Evolutionary conservation across 2,329 filamentous ascomycete genomes (phyloP).

Genomic region (Pestalotiopsis sp.): DNA sequence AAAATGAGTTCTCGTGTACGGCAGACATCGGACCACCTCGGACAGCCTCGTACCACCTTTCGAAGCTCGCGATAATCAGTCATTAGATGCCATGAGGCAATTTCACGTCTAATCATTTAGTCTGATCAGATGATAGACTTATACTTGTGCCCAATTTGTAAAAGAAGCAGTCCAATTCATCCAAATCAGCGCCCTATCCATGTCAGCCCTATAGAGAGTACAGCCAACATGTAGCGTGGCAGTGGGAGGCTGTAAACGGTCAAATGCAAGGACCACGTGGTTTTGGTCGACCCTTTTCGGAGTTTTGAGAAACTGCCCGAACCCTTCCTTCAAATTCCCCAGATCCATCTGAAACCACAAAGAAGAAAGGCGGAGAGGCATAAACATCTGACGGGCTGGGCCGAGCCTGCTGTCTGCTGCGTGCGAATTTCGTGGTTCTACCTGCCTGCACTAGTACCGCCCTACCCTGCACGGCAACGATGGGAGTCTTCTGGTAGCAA

Average conservation of each 20-base stretch:
- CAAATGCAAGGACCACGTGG: background rate
- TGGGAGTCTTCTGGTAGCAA: background rate
- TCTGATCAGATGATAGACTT: background rate
- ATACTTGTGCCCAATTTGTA: background rate
- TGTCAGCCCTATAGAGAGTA: background rate
- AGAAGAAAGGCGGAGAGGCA: background rate
- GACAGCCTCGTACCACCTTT: too few relatives aligned
- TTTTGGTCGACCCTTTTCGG: too few relatives aligned
- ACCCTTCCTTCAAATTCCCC: background rate
- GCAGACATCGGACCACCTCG: too few relatives aligned
- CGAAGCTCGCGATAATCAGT: too few relatives aligned
- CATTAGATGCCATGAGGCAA: too few relatives aligned
- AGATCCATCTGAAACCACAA: background rate
- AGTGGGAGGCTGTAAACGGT: background rate
- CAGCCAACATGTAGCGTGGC: background rate
- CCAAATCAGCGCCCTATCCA: background rate
- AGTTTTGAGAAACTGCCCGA: too few relatives aligned
- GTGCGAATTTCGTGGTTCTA: background rate
- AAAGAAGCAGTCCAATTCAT: background rate
- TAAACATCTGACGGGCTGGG: background rate
- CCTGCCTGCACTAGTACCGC: conserved; percentile 10
- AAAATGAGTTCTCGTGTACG: too few relatives aligned
- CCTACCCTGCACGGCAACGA: background rate
- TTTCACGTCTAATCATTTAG: too few relatives aligned
- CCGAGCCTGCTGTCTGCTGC: background rate